A percentile compares a stretch with the other conserved stretches of the same genome.
Conservation (phyloP, 2,329 filamentous ascomycete genomes). For the Aspergillus pseudonomiae region DNA sequence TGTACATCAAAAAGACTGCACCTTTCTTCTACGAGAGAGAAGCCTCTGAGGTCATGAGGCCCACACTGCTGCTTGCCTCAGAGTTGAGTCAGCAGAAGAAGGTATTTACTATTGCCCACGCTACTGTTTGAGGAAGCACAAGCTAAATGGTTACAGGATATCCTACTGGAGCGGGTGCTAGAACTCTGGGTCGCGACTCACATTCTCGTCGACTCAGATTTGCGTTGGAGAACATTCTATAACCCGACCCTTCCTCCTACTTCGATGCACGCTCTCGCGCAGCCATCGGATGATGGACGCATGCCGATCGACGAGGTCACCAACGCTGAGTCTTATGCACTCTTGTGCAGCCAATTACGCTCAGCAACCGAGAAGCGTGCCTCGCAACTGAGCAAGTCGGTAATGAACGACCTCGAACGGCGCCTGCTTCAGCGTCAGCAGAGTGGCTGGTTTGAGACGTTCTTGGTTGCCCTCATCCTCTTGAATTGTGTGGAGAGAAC, state of each 20-base stretch:
- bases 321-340: conserved; percentile 49
- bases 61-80: conserved; percentile 48
- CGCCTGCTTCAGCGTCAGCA: conserved; percentile 62
- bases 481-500: conserved; percentile 63
- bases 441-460: conserved; percentile 60
- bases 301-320: conserved; percentile 43
- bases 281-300: conserved; percentile 44
- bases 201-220: conserved; percentile 54
- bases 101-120: conserved; percentile 25
- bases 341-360: conserved; percentile 58
- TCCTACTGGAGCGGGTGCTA: conserved; percentile 53
- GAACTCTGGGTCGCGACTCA: conserved; percentile 61
- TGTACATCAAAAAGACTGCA: conserved; percentile 56
- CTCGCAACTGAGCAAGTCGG: conserved; percentile 53
- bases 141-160: conserved; percentile 37
- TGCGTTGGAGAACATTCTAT: conserved; percentile 54
- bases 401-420: conserved; percentile 64
- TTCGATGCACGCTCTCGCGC: conserved; percentile 39
- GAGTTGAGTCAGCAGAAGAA: conserved; percentile 44
- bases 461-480: conserved; percentile 61
- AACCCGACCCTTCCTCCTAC: conserved; percentile 47
- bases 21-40: conserved; percentile 53
- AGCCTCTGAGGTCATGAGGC: conserved; percentile 54
- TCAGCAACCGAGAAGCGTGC: conserved; percentile 60
- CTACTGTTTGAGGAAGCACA: neutral